Evolutionary conservation across 2,329 filamentous ascomycete species (phyloP).

Genomic region (Colletotrichum liaoningense): DNA sequence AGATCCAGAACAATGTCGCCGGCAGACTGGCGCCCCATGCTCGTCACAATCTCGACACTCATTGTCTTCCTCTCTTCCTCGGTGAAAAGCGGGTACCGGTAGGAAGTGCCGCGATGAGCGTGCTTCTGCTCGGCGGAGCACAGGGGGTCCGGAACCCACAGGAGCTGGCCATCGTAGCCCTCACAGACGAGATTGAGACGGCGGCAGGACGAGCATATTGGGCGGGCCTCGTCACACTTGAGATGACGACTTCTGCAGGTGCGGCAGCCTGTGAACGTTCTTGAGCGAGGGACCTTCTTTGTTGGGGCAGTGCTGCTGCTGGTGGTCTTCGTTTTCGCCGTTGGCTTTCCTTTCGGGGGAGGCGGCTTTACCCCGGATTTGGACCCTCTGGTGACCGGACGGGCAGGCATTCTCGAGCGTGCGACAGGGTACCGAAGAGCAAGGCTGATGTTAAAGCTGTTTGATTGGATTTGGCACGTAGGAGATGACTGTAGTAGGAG

Average conservation of each 20-base stretch:
- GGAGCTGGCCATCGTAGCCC: constrained; percentile 51
- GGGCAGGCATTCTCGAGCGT: constrained; percentile 4
- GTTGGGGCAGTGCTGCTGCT: background rate
- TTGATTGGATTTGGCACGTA: background rate
- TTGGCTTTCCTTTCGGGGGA: background rate
- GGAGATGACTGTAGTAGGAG: background rate
- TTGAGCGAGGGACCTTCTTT: constrained; percentile 24
- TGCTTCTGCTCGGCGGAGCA: constrained; percentile 5
- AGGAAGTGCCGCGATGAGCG: constrained; percentile 40
- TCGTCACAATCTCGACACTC: constrained; percentile 47
- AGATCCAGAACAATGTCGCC: constrained; percentile 41
- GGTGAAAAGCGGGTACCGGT: constrained; percentile 56
- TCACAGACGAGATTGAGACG: constrained; percentile 49
- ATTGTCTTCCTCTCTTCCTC: constrained; percentile 46
- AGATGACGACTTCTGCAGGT: constrained; percentile 52
- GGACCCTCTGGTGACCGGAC: background rate
- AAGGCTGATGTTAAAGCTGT: background rate
- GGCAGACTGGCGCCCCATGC: constrained; percentile 41
- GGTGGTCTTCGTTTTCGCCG: background rate
- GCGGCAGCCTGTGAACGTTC: constrained; percentile 48
- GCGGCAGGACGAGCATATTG: constrained; percentile 51
- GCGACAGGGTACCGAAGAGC: background rate
- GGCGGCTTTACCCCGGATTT: background rate
- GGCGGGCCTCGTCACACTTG: constrained; percentile 57
- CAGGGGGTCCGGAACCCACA: constrained; percentile 45